Conservation (phyloP, 164 flowering plant genomes). For the Protea cynaroides region DNA sequence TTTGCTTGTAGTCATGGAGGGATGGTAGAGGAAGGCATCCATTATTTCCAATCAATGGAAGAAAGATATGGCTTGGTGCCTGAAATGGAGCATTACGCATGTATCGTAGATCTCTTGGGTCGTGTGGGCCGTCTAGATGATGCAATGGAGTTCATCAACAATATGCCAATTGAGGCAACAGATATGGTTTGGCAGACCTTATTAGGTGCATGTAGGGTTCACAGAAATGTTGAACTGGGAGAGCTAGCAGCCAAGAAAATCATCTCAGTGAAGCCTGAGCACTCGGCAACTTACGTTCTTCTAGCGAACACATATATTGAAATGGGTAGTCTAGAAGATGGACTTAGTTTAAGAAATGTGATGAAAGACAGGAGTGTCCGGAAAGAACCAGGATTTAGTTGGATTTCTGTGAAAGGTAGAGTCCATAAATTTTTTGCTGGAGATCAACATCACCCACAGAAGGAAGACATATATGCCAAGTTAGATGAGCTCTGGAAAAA, state of each 20-base stretch:
- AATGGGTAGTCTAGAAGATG: conserved; percentile 32
- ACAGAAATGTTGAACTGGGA: conserved; percentile 47
- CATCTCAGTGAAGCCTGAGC: conserved; percentile 37
- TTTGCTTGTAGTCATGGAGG: conserved; percentile 74
- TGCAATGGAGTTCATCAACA: conserved; percentile 40
- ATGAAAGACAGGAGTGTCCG: conserved; percentile 50
- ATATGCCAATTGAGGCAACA: conserved; percentile 52
- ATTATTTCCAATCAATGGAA: conserved; percentile 40
- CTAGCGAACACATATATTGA: conserved; percentile 45
- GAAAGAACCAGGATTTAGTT: conserved; percentile 63
- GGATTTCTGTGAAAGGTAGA: conserved; percentile 46
- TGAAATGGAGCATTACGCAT: conserved; percentile 61
- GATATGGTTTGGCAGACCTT: conserved; percentile 58
- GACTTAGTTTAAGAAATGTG: conserved; percentile 30
- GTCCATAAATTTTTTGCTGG: conserved; percentile 51
- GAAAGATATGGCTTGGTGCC: conserved; percentile 36
- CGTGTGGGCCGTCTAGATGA: conserved; percentile 52
- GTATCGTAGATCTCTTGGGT: conserved; percentile 61
- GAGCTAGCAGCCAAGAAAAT: conserved; percentile 50
- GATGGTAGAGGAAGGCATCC: conserved; percentile 49
- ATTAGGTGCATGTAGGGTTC: conserved; percentile 53
- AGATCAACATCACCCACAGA: conserved; percentile 41
- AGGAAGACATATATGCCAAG: conserved; percentile 32
- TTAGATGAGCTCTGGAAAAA: conserved; percentile 29
- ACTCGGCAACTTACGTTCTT: conserved; percentile 50